These are phyloP conservation scores for Monosporascus sp. DNA, from an alignment of 2,329 filamentous ascomycete genomes.

Conservation along the genomic window DNA sequence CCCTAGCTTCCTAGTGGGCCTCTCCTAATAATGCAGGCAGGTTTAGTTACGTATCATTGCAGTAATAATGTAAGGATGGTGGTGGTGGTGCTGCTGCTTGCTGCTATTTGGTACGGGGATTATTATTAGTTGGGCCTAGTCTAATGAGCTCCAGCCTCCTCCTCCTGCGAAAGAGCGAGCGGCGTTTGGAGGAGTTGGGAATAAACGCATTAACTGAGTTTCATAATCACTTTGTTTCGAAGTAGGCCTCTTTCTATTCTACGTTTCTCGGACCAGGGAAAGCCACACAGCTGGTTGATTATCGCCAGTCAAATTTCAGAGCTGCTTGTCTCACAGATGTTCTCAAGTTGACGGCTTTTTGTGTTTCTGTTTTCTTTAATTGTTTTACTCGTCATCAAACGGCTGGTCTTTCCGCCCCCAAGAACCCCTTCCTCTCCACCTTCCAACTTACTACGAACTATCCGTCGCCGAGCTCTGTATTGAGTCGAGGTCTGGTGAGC, in stretches of 20 bases:
- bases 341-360: neutral
- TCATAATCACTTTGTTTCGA: too few species aligned
- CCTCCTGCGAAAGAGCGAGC: slow-evolving; percentile 6
- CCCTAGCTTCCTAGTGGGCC: too few species aligned
- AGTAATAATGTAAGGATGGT: neutral
- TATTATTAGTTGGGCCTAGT: neutral
- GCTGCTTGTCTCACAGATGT: neutral
- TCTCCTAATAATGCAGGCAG: too few species aligned
- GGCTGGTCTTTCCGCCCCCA: slow-evolving; percentile 7
- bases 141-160: slow-evolving; percentile 11
- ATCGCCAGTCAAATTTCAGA: neutral
- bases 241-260: too few species aligned
- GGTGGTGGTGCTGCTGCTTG: neutral
- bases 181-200: slow-evolving; percentile 3
- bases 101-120: slow-evolving; percentile 4
- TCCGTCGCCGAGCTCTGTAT: slow-evolving; percentile 16
- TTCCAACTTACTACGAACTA: neutral
- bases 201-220: too few species aligned
- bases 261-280: too few species aligned
- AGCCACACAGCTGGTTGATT: too few species aligned
- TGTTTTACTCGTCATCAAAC: slow-evolving; percentile 7
- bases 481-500: slow-evolving; percentile 14
- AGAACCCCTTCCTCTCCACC: slow-evolving; percentile 5
- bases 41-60: neutral
- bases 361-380: neutral